These are phyloP conservation scores for Schizosaccharomyces versatilis DNA, from an alignment of 1,139 yeast species.

Conservation along the genomic window DNA sequence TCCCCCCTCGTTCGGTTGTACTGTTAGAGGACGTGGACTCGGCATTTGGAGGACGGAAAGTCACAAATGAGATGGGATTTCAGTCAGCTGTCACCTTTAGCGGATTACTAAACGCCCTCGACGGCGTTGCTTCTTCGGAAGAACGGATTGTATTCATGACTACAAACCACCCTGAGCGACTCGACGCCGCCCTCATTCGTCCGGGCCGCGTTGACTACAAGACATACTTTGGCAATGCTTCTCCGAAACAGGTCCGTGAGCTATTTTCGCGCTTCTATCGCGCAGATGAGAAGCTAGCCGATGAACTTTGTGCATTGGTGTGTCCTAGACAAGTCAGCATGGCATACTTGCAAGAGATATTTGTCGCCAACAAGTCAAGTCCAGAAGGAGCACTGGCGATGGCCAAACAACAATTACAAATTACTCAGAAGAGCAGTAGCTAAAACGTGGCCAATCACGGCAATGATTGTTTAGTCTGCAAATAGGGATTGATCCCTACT, in stretches of 20 bases:
- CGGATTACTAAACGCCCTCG: constrained; percentile 78
- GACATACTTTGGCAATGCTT: constrained; percentile 62
- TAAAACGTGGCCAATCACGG: too few relatives aligned
- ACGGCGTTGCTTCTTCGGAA: constrained; percentile 97
- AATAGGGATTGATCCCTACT: too few relatives aligned
- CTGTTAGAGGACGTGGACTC: constrained; percentile 87
- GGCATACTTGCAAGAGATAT: constrained; percentile 86
- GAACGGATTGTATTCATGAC: constrained; percentile 95
- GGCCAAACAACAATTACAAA: constrained; percentile 16
- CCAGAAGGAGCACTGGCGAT: constrained; percentile 56
- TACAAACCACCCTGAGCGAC: constrained; percentile 81
- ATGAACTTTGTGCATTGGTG: constrained; percentile 24
- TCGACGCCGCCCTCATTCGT: constrained; percentile 55
- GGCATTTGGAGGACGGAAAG: constrained; percentile 69
- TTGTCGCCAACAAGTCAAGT: constrained; percentile 73
- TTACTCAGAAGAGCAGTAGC: neutral
- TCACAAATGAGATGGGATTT: constrained; percentile 26
- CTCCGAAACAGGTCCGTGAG: constrained; percentile 49
- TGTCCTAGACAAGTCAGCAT: constrained; percentile 47
- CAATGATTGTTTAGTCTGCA: too few relatives aligned
- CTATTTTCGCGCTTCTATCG: constrained; percentile 73
- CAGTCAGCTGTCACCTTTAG: constrained; percentile 67
- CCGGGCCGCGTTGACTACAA: constrained; percentile 72
- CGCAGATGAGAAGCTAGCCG: constrained; percentile 29
- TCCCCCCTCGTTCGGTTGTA: constrained; percentile 71